These are phyloP conservation scores for Pharus latifolius DNA, from an alignment of 176 grass and related monocot genomes.

Conservation along the genomic window DNA sequence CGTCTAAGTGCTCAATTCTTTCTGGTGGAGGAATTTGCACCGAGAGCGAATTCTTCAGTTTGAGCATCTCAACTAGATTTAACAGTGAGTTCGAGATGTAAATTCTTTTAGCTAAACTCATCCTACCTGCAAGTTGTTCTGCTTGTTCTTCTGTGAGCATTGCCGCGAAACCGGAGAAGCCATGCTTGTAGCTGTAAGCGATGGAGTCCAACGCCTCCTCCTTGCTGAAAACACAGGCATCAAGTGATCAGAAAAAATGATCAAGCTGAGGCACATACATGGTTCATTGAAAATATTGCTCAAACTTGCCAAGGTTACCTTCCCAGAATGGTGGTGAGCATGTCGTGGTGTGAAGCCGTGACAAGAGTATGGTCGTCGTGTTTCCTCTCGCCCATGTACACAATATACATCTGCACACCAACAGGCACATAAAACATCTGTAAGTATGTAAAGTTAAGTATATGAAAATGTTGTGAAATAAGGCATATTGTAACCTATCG, in stretches of 20 bases:
- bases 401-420: constrained; percentile 9
- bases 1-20: too few species aligned
- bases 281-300: background rate
- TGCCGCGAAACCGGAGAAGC: constrained; percentile 58
- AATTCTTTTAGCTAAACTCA: too few species aligned
- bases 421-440: background rate
- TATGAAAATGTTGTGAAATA: background rate
- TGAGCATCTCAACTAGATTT: too few species aligned
- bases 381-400: constrained; percentile 27
- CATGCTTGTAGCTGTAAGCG: constrained; percentile 56
- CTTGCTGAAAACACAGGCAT: constrained; percentile 26
- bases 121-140: too few species aligned
- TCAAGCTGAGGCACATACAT: background rate
- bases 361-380: constrained; percentile 5
- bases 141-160: too few species aligned
- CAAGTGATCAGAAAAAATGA: background rate
- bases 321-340: constrained; percentile 21
- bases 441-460: background rate
- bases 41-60: too few species aligned
- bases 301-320: constrained; percentile 1
- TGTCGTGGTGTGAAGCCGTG: constrained; percentile 13
- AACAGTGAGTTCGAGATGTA: too few species aligned
- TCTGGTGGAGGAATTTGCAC: too few species aligned
- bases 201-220: constrained; percentile 50
- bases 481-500: background rate